Base-by-base conservation (phyloP, 2,329 filamentous ascomycete species). In the Hymenoscyphus infarciens region DNA sequence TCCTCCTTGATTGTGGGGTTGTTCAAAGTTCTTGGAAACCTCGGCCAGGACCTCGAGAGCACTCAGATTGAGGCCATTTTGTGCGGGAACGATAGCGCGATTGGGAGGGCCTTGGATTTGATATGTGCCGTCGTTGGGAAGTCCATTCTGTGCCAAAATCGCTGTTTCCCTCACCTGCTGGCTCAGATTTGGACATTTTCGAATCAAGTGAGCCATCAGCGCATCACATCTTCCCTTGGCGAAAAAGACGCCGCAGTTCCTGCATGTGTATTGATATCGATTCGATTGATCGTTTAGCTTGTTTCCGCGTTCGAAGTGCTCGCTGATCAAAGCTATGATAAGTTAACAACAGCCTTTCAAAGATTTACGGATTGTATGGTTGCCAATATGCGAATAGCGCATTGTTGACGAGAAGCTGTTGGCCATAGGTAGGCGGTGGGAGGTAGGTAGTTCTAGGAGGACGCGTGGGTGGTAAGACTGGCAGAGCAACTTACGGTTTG, bases 221-320 rank as follows among this genome's bases (percentile, higher is more conserved):
- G 86, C 91, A 73, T 97, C 93, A 72, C 91, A 89, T 66, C 93
- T 87, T 65, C 93, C 93, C 74, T 96, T 96, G 66, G 91, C 90
- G 67, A 97, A 97, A 75, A 90, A 89, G 77, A 95, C 90, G 68
- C 91, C 91, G 75, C 92, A 96, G 68, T 87, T 83, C 76, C 90
- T 94, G 84, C 92, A 97, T 13, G 90, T 95, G 74, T 97, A 91
- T 70, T 91, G 88, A 74, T 97, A 97, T 63, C 93, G 87, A 76
- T 96, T 97, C 79, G 91, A 95, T 67, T 90, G 89, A 78, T 97
- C 92, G 73, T 89, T 87, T 71, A 97, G 83, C 78, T 97, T 97
- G 45, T 86, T 84, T 10, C 93, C 93, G 69, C 92, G 86, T 75
- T 91, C 86, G 76, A 97, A 97, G 80, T 92, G 95, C 77, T 94